phyloP scores from a whole-genome alignment of 2,329 filamentous ascomycete species.

The Didymella pomorum region DNA sequence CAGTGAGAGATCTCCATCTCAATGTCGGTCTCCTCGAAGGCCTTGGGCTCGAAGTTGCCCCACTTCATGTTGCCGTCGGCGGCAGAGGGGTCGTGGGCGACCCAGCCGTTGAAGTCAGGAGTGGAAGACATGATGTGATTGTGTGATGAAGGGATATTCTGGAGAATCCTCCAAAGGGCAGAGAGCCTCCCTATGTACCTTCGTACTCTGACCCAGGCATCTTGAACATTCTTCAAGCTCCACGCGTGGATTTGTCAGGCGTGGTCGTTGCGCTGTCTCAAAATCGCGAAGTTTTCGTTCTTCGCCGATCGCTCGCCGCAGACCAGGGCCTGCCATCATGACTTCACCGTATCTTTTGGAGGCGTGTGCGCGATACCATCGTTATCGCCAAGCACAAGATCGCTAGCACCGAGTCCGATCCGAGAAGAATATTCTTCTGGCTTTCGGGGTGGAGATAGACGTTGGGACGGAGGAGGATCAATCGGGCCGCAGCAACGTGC shows the following conservation, averaged over 20 bases:
- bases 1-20: conserved; percentile 53
- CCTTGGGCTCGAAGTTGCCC: conserved; percentile 56
- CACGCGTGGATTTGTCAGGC: conserved; percentile 32
- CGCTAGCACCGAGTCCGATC: conserved; percentile 21
- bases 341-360: conserved; percentile 19
- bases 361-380: conserved; percentile 2
- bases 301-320: conserved; percentile 37
- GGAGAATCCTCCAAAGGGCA: not conserved
- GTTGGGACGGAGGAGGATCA: conserved; percentile 4
- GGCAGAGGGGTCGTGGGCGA: conserved; percentile 59
- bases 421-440: conserved; percentile 6
- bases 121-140: conserved; percentile 40
- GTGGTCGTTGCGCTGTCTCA: conserved; percentile 21
- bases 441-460: conserved; percentile 12
- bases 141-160: conserved; percentile 2
- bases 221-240: conserved; percentile 9
- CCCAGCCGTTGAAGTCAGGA: conserved; percentile 63
- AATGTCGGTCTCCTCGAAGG: conserved; percentile 71
- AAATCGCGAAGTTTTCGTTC: conserved; percentile 30
- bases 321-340: conserved; percentile 26
- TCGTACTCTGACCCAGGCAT: not conserved
- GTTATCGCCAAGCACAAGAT: conserved; percentile 1
- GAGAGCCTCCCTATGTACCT: conserved; percentile 14
- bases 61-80: conserved; percentile 64
- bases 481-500: conserved; percentile 18